Percentiles rank a stretch among this genome's conserved stretches.
Evolutionary conservation across 2,329 filamentous ascomycete genomes (phyloP).

Genomic region (Teratosphaeriaceae sp.): DNA sequence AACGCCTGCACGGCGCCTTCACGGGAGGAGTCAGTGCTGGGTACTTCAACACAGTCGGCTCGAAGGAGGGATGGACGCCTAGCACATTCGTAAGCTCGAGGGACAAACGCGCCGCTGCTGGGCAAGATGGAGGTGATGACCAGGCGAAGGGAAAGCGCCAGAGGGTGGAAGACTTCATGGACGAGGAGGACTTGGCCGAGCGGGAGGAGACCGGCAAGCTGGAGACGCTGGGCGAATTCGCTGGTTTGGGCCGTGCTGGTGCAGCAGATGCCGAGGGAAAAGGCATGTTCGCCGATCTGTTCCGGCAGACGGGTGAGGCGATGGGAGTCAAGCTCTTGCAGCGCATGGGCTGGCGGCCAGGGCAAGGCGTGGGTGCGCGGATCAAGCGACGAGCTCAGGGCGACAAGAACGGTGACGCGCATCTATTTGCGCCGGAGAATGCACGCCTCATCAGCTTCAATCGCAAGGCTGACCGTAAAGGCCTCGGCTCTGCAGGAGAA

Average conservation of each 20-base stretch:
- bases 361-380: conserved; percentile 87
- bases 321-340: conserved; percentile 80
- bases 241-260: conserved; percentile 59
- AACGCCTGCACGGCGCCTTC: conserved; percentile 90
- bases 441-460: conserved; percentile 59
- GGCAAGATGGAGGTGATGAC: conserved; percentile 39
- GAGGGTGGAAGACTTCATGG: conserved; percentile 90
- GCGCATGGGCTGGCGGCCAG: conserved; percentile 93
- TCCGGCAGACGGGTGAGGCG: conserved; percentile 68
- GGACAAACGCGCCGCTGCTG: conserved; percentile 66
- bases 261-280: conserved; percentile 40
- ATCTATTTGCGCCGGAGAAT: conserved; percentile 83
- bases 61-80: conserved; percentile 96
- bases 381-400: conserved; percentile 67
- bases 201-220: conserved; percentile 70
- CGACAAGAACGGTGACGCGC: conserved; percentile 48
- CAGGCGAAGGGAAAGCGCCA: conserved; percentile 49
- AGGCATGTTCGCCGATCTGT: conserved; percentile 62
- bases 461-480: conserved; percentile 62
- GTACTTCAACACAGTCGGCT: conserved; percentile 98
- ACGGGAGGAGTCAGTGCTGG: conserved; percentile 96
- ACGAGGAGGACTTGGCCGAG: conserved; percentile 89
- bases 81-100: conserved; percentile 89
- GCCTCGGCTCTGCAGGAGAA: conserved; percentile 61
- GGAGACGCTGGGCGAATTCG: conserved; percentile 65